phyloP scores from a whole-genome alignment of 805 yeast species.

The Hanseniaspora thailandica region DNA sequence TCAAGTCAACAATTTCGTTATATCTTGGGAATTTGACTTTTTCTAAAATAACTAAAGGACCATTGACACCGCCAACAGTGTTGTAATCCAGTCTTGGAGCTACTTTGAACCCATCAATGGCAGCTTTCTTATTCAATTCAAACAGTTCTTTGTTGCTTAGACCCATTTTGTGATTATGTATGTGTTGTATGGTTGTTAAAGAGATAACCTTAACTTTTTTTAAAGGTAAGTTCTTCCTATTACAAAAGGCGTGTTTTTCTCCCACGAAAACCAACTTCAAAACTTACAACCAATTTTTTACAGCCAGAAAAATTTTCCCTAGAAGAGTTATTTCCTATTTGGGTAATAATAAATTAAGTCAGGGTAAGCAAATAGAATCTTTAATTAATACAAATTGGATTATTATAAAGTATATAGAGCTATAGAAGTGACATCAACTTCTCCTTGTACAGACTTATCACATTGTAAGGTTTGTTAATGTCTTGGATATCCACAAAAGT shows the following conservation, averaged over 20 bases:
- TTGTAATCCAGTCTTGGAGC: slow-evolving; percentile 87
- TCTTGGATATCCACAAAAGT: not conserved
- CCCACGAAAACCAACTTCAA: too few species aligned
- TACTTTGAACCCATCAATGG: slow-evolving; percentile 77
- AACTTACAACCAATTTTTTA: slow-evolving; percentile 6
- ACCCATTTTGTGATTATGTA: not conserved
- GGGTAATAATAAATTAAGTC: too few species aligned
- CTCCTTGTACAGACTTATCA: not conserved
- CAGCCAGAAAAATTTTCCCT: not conserved
- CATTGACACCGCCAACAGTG: slow-evolving; percentile 97
- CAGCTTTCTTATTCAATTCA: slow-evolving; percentile 85
- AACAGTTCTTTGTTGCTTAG: slow-evolving; percentile 33
- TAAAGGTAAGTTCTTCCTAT: not conserved
- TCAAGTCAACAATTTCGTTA: slow-evolving; percentile 92
- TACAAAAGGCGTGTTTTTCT: too few species aligned
- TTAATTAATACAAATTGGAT: not conserved
- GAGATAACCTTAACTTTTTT: not conserved
- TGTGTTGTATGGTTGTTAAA: not conserved
- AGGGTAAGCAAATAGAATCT: too few species aligned
- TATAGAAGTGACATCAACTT: not conserved
- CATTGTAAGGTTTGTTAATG: not conserved
- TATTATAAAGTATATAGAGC: not conserved
- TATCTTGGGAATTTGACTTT: slow-evolving; percentile 80
- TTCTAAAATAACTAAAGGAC: slow-evolving; percentile 87
- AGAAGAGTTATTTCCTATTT: too few species aligned